These are phyloP conservation scores for Chaetomium cochliodes DNA, from an alignment of 495 filamentous ascomycete genomes.

Conservation along the genomic window DNA sequence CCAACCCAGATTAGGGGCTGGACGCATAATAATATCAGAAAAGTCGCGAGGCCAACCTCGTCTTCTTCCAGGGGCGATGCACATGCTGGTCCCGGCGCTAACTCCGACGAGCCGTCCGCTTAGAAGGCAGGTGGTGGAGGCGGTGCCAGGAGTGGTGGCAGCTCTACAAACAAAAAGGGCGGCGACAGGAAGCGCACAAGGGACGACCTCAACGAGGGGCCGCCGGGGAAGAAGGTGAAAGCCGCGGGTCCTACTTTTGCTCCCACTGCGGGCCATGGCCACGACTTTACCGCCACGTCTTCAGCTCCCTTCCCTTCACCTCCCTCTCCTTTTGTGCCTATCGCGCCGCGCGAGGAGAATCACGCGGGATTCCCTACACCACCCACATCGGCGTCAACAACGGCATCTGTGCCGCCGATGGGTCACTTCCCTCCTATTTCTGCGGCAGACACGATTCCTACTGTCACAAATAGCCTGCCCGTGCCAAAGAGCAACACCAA, in stretches of 20 bases:
- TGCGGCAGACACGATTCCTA: not conserved
- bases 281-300: not conserved
- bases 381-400: not conserved
- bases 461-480: not conserved
- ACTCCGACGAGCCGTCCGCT: constrained; percentile 14
- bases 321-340: not conserved
- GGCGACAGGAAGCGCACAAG: constrained; percentile 1
- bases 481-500: not conserved
- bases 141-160: not conserved
- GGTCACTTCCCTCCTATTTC: not conserved
- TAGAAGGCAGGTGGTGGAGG: constrained; percentile 14
- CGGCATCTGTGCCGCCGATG: not conserved
- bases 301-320: not conserved
- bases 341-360: not conserved
- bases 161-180: not conserved
- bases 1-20: constrained; percentile 51
- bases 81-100: not conserved
- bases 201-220: not conserved
- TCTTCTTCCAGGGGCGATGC: constrained; percentile 20
- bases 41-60: constrained; percentile 5
- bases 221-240: not conserved
- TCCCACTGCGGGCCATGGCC: not conserved
- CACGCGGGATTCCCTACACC: not conserved
- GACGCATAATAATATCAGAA: constrained; percentile 48
- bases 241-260: not conserved